Evolutionary conservation across 2,329 filamentous ascomycete species (phyloP), one percentile per base, ranked within the genome.

Genomic region (Trichophyton equinum): DNA sequence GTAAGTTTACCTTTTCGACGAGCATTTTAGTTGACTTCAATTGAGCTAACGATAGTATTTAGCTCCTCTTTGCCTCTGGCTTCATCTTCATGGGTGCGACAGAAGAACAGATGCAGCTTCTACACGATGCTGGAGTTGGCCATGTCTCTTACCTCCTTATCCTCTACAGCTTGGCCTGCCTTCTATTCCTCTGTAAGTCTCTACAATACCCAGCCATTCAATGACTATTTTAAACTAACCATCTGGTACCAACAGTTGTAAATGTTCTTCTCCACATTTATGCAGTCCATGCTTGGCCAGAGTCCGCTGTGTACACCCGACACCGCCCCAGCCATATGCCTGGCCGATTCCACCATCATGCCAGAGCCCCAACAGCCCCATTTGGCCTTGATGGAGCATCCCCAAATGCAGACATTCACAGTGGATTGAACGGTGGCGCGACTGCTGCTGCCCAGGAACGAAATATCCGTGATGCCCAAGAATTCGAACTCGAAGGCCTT

Each of bases 41-140:
- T 20, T 15, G 33, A 51, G 30, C 61, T 65, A 47, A 65, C 58
- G 27, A 8, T 1, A 15, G 36, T 4, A 18, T 63, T 5, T 68
- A 95, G 91, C 81, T 97, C 46, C 82, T 99, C 30, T 95, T 89
- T 69, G 91, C 91, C 4, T 88, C 91, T 2, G 94, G 94, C 1
- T 96, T 97, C 76, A 81, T 99, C 46, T 99, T 99, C 77, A 95
- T 97, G 91, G 88, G 90, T 36, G 92, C 94, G 15, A 97, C 91
- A 0, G 94, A 97, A 72, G 91, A 99, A 76, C 94, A 97, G 75
- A 96, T 97, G 89, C 70, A 79, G 22, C 78, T 96, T 1, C 79
- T 97, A 4, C 81, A 83, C 46, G 78, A 83, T 44, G 87, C 88
- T 0, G 81, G 85, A 62, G 85, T 97, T 68, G 91, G 91, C 27